Base-by-base conservation (phyloP, 495 filamentous ascomycete genomes). In the Glarea lozoyensis region DNA sequence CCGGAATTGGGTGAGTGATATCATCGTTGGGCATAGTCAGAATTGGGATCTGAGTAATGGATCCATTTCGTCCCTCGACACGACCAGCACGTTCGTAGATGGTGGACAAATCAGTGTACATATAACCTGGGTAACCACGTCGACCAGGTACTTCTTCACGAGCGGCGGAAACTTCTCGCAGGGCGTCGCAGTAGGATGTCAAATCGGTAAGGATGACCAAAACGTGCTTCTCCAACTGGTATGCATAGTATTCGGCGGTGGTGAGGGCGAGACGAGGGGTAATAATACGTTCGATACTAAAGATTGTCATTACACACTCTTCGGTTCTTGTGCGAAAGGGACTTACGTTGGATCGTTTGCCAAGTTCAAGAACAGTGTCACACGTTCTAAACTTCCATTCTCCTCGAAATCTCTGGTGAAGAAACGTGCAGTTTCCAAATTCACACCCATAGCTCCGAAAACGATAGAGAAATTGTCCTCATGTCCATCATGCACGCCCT, bases 91-190 rank as follows among this genome's bases (percentile, higher is more conserved):
- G 88, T 65, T 99, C 93, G 70, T 99, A 99, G 56, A 99, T 92
- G 54, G 93, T 99, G 37, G 93, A 94, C 77, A 99, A 84, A 81
- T 99, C 93, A 43, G 93, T 99, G 73, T 99, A 99, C 93, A 99
- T 99, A 75, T 99, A 99, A 87, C 93, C 93, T 38, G 93, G 93
- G 71, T 94, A 99, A 72, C 93, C 93, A 76, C 93, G 88, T 65
- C 93, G 90, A 73, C 93, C 93, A 45, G 93, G 93, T 32, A 99
- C 93, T 84, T 99, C 93, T 76, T 99, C 93, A 66, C 93, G 78
- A 30, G 93, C 93, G 34, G 93, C 88, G 12, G 93, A 99, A 31
- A 96, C 89, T 64, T 96, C 93, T 67, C 93, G 93, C 48, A 99
- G 80, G 50, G 93, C 93, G 64, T 99, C 93, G 62, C 93, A 99